Percentiles rank a stretch among this genome's conserved stretches.
These are phyloP conservation scores for Melanopsichium pennsylvanicum DNA, from an alignment of 1,284 basidiomycete genomes.

Conservation along the genomic window DNA sequence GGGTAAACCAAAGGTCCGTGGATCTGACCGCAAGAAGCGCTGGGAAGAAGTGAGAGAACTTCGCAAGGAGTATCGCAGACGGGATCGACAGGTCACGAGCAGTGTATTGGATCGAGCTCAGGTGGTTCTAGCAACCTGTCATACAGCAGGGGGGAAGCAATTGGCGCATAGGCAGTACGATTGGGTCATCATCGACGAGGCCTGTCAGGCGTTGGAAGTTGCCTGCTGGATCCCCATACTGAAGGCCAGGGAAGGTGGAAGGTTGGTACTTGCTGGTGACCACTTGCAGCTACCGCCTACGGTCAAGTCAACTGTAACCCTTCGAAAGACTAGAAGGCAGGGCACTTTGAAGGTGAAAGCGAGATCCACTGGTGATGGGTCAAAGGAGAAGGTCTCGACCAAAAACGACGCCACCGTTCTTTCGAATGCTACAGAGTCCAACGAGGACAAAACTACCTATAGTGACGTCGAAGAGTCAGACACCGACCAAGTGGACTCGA, in stretches of 20 bases:
- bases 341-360: no score
- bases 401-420: no score
- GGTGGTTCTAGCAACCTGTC: slow-evolving; percentile 89
- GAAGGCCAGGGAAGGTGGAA: slow-evolving; percentile 35
- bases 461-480: slow-evolving; percentile 3
- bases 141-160: slow-evolving; percentile 70
- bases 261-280: slow-evolving; percentile 66
- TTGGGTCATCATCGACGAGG: slow-evolving; percentile 90
- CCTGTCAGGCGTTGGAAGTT: slow-evolving; percentile 91
- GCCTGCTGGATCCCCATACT: slow-evolving; percentile 96
- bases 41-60: slow-evolving; percentile 91
- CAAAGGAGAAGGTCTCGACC: background rate
- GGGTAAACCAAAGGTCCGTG: slow-evolving; percentile 71
- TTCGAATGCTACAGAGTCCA: background rate
- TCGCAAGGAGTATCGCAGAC: slow-evolving; percentile 89
- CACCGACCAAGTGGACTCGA: slow-evolving; percentile 1
- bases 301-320: slow-evolving; percentile 69
- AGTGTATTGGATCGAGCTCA: slow-evolving; percentile 81
- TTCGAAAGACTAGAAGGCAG: no score
- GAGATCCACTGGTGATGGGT: no score
- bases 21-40: slow-evolving; percentile 81
- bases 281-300: slow-evolving; percentile 81
- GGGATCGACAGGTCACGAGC: slow-evolving; percentile 82
- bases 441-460: background rate
- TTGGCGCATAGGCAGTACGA: slow-evolving; percentile 72